Evolutionary conservation across 2,329 filamentous ascomycete species (phyloP).

Genomic region (Diaporthe ampelina): DNA sequence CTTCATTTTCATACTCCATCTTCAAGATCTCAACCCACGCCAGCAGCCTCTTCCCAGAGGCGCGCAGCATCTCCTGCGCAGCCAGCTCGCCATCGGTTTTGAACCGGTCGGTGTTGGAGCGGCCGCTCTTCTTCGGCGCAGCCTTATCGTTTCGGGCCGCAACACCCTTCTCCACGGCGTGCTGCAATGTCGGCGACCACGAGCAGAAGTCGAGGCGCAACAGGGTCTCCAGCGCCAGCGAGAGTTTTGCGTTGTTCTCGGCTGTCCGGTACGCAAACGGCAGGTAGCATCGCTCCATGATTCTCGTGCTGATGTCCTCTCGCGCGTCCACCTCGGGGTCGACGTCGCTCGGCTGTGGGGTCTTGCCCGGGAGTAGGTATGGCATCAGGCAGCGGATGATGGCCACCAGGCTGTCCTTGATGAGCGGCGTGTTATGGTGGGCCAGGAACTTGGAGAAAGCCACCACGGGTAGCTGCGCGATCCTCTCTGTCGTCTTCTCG

Average conservation of each 20-base stretch:
- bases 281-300: constrained; percentile 73
- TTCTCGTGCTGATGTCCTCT: constrained; percentile 58
- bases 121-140: constrained; percentile 55
- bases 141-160: constrained; percentile 63
- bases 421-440: constrained; percentile 54
- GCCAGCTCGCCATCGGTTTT: constrained; percentile 43
- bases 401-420: constrained; percentile 57
- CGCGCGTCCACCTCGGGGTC: constrained; percentile 53
- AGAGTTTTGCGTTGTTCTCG: constrained; percentile 81
- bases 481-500: constrained; percentile 67
- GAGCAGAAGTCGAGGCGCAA: constrained; percentile 66
- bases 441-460: constrained; percentile 70
- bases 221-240: constrained; percentile 76
- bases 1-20: constrained; percentile 12
- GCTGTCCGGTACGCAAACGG: constrained; percentile 74
- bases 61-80: constrained; percentile 37
- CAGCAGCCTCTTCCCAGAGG: constrained; percentile 37
- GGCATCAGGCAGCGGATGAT: constrained; percentile 61
- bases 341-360: constrained; percentile 58
- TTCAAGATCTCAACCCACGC: constrained; percentile 25
- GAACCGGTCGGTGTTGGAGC: constrained; percentile 47
- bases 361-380: constrained; percentile 58
- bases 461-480: constrained; percentile 70
- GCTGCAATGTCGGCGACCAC: constrained; percentile 54
- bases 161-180: constrained; percentile 62